Evolutionary conservation across 202 grass and related monocot species (phyloP), one percentile per base, ranked within the genome.

Genomic region (Panicum virgatum): DNA sequence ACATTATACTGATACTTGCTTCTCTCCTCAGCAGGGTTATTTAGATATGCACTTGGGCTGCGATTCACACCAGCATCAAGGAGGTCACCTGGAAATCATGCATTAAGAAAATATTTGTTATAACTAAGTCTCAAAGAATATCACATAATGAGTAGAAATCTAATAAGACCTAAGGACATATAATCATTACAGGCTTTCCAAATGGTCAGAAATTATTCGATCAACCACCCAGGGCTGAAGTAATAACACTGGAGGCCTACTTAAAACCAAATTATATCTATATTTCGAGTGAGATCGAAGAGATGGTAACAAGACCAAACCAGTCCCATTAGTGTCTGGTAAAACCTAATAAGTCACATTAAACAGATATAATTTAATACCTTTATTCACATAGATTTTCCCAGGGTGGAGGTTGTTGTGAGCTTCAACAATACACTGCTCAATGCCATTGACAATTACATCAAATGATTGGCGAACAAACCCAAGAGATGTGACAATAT

Each of bases 391-490:
- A 88, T 87, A 94, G 36, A 99, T 83, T 85, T 93, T 85, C 39
- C 96, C 92, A 78, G 91, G 88, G 42, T 57, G 89, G 36, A 99
- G 87, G 69, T 92, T 96, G 80, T 93, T 90, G 86, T 99, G 96
- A 87, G 96, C 96, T 85, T 99, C 73, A 18, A 96, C 82, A 74
- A 99, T 92, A 59, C 87, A 84, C 87, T 96, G 87, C 89, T 99
- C 96, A 64, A 99, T 99, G 61, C 96, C 92, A 27, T 99, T 45
- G 13, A 99, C 90, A 83, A 99, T 77, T 47, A 96, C 93, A 91
- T 99, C 91, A 89, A 99, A 96, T 73, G 96, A 99, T 85, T 99
- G 92, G 30, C 77, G 91, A 77, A 96, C 91, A 93, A 99, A 96
- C 39, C 96, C 96, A 83, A 99, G 87, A 83, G 96, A 99, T 42